Conservation (phyloP, 306 rosid species). For the Hippophae gyantsensis region DNA sequence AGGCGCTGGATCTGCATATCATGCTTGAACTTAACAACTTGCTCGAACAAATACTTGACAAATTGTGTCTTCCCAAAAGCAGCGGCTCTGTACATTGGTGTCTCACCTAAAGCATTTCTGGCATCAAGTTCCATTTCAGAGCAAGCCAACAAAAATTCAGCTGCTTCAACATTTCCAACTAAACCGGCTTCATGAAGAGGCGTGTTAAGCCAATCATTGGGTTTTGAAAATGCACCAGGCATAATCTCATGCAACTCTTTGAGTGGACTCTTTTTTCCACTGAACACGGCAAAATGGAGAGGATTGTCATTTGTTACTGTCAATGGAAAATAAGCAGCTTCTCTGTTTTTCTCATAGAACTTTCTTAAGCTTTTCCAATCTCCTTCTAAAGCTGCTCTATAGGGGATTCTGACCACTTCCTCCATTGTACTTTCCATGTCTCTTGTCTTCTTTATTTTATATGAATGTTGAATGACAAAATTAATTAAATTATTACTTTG, state of each 20-base stretch:
- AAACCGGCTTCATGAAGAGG: conserved; percentile 12
- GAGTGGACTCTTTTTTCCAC: not conserved
- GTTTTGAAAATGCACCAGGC: not conserved
- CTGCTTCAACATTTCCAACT: conserved; percentile 2
- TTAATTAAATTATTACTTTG: too few relatives aligned
- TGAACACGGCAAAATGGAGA: conserved; percentile 8
- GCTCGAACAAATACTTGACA: not conserved
- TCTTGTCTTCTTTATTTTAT: not conserved
- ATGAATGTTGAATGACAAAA: too few relatives aligned
- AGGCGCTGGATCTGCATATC: not conserved
- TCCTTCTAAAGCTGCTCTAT: not conserved
- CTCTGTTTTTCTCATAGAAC: not conserved
- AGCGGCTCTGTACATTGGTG: conserved; percentile 17
- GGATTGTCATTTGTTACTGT: conserved; percentile 4
- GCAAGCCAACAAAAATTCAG: not conserved
- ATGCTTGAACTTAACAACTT: not conserved
- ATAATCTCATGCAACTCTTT: not conserved
- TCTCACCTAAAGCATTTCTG: conserved; percentile 6
- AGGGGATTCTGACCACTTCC: not conserved
- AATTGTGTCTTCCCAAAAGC: conserved; percentile 1
- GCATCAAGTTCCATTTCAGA: not conserved
- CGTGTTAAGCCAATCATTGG: not conserved
- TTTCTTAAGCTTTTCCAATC: not conserved
- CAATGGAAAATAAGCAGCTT: not conserved
- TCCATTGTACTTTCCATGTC: too few relatives aligned